A percentile compares a stretch with the other conserved stretches of the same genome.
Evolutionary conservation across 1,284 basidiomycete species (phyloP).

Genomic region (Neolentinus lepideus): DNA sequence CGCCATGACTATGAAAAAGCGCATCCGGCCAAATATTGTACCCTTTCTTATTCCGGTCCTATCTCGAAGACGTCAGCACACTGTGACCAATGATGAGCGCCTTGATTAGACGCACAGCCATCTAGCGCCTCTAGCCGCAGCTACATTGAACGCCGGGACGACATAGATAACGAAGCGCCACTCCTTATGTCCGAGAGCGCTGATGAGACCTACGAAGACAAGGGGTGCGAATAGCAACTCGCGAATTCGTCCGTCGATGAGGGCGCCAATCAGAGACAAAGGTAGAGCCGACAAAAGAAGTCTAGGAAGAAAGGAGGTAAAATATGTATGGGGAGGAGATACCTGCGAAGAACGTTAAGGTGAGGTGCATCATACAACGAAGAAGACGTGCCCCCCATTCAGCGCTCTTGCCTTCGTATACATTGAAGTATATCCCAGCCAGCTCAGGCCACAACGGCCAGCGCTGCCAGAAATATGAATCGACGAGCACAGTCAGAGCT

Average conservation of each 20-base stretch:
- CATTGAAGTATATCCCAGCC: slow-evolving; percentile 78
- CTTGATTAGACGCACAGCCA: slow-evolving; percentile 44
- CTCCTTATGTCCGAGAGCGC: slow-evolving; percentile 82
- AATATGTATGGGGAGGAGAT: slow-evolving; percentile 70
- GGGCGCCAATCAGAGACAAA: slow-evolving; percentile 20
- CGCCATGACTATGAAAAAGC: slow-evolving; percentile 34
- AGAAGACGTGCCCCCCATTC: slow-evolving; percentile 81
- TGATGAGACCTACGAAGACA: slow-evolving; percentile 61
- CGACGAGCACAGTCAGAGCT: slow-evolving; percentile 64
- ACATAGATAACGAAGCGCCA: slow-evolving; percentile 94
- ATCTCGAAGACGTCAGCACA: neutral
- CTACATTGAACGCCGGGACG: slow-evolving; percentile 77
- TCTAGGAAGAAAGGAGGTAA: slow-evolving; percentile 30
- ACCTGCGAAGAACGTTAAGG: slow-evolving; percentile 34
- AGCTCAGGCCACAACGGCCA: slow-evolving; percentile 85
- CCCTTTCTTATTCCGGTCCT: slow-evolving; percentile 26
- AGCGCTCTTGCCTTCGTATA: slow-evolving; percentile 77
- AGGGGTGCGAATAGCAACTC: slow-evolving; percentile 45
- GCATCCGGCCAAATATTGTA: slow-evolving; percentile 33
- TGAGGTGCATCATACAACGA: neutral
- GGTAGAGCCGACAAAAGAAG: neutral
- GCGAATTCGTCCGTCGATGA: slow-evolving; percentile 41
- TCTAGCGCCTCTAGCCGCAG: slow-evolving; percentile 60
- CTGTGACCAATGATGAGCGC: neutral
- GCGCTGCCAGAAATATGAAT: slow-evolving; percentile 83